Evolutionary conservation across 805 yeast species (phyloP).

Genomic region (Naumovozyma dairenensis): DNA sequence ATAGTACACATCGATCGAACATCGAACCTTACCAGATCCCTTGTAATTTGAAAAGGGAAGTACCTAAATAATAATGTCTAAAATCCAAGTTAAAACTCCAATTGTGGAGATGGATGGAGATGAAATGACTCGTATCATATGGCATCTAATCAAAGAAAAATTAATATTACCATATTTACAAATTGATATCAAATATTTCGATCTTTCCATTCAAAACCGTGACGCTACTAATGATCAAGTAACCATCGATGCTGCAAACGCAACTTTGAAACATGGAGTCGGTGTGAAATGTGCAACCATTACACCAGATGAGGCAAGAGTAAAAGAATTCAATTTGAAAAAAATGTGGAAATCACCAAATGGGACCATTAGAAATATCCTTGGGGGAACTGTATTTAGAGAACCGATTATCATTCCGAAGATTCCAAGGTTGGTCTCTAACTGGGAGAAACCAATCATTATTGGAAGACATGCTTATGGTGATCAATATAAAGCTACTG

Average conservation of each 20-base stretch:
- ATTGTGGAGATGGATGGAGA: conserved; percentile 97
- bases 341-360: conserved; percentile 97
- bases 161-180: conserved; percentile 77
- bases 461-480: conserved; percentile 97
- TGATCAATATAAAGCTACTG: conserved; percentile 92
- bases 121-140: conserved; percentile 92
- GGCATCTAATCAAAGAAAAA: conserved; percentile 81
- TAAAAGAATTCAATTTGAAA: conserved; percentile 78
- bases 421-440: conserved; percentile 79
- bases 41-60: too few species aligned
- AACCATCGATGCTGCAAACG: conserved; percentile 81
- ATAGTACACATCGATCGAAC: too few species aligned
- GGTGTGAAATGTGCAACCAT: conserved; percentile 97
- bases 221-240: conserved; percentile 83
- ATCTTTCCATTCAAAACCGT: conserved; percentile 75
- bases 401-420: conserved; percentile 88
- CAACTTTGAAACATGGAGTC: conserved; percentile 78
- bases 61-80: conserved; percentile 31
- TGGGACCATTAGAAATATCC: conserved; percentile 89
- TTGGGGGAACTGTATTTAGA: conserved; percentile 94
- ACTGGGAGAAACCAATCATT: conserved; percentile 91
- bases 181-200: conserved; percentile 83
- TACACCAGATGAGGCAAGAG: conserved; percentile 93
- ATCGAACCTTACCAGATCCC: too few species aligned
- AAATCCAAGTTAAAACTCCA: conserved; percentile 75